Base-by-base conservation (phyloP, 306 rosid genomes). In the Rosa rugosa region DNA sequence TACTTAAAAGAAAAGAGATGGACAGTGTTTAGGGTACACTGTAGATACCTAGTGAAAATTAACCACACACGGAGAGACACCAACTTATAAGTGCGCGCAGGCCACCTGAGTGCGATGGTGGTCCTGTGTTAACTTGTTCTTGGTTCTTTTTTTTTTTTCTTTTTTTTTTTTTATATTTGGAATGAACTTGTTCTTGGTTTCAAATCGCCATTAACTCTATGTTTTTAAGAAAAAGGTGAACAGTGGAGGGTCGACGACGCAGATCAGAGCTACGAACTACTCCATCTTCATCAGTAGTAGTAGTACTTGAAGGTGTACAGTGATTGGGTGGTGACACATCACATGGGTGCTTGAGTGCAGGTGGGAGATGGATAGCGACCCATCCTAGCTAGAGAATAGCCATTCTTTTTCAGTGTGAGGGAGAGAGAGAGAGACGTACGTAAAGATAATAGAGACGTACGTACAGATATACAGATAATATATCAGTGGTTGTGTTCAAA, bases 291-390 rank as follows among this genome's bases (percentile, higher is more conserved):
- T 62, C 42, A 67, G 71, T 40, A 36, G 25, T 17, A 14, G 42
- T 36, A 66, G 11, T 36, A 38, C 46, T 16, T 34, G 70, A 65
- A 65, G 70, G 17, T 65, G 45, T 14, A 36, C 70, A 50, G 46
- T 22, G 34, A 22, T 22, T 38, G 13, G 51, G 66, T 70, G 44
- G 75, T 71, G 40, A 53, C 77, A 54, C 44, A 25, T 62, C 79
- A 75, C 79, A 56, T 75, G 79, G 79, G 79, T 45, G 36, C 36
- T 2, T 31, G 71, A 11, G 56, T 62, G 71, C 79, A 75, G 31
- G 45, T 75, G 56, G 57, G 70, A 75, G 71, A 38, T 66, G 47
- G 71, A 67, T 20, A 67, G 71, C 71, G 71, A 67, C 49, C 14
- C 2, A 42, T 67, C 71, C 71, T 67, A 6, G 69, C 79, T 17